These are phyloP conservation scores for Penicillium canescens DNA, from an alignment of 495 filamentous ascomycete species.

Conservation along the genomic window DNA sequence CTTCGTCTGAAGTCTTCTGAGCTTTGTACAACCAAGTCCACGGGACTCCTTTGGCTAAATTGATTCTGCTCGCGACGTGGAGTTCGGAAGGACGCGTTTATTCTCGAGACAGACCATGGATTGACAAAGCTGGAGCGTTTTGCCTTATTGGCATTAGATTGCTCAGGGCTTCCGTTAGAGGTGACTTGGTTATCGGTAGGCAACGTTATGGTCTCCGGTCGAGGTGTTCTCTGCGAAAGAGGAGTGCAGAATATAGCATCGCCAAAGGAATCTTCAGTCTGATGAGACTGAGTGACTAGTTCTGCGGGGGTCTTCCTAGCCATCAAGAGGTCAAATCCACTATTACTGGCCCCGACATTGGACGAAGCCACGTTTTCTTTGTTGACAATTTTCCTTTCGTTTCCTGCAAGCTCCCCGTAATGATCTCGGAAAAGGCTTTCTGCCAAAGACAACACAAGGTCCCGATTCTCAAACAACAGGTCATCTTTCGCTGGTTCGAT, in stretches of 20 bases:
- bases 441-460: constrained; percentile 50
- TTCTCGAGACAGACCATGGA: constrained; percentile 34
- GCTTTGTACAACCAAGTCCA: neutral
- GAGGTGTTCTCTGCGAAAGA: neutral
- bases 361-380: constrained; percentile 5
- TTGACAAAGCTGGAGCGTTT: constrained; percentile 17
- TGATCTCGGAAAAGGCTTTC: constrained; percentile 54
- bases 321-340: constrained; percentile 27
- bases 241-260: neutral
- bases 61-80: neutral
- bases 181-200: neutral
- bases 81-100: constrained; percentile 23
- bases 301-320: constrained; percentile 12
- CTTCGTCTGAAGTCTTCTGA: neutral
- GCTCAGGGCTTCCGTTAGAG: neutral
- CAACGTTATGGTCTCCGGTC: neutral
- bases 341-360: neutral
- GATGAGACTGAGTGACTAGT: neutral
- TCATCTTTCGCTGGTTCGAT: constrained; percentile 91
- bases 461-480: constrained; percentile 70
- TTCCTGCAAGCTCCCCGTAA: constrained; percentile 49
- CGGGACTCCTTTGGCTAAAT: neutral
- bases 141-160: neutral
- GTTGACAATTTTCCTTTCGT: neutral
- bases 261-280: neutral